Percentiles rank a stretch among this genome's conserved stretches.
Conservation (phyloP, 2,329 filamentous ascomycete genomes). For the Monosporascus sp. region DNA sequence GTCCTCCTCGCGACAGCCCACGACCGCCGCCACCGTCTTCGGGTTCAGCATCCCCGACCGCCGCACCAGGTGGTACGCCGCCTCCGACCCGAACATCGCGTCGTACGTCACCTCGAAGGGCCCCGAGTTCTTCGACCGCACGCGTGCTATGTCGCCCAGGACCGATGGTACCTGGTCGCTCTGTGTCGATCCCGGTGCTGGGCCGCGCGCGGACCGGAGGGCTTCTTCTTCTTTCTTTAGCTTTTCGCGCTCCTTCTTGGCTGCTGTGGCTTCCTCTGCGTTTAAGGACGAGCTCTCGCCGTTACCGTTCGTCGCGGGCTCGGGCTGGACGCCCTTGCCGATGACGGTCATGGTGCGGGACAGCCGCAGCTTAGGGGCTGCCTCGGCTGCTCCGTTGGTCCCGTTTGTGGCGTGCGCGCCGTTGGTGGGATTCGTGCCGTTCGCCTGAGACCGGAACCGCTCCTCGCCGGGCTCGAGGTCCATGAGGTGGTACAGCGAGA, state of each 20-base stretch:
- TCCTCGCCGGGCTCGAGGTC: conserved; percentile 27
- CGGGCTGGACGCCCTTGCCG: conserved; percentile 3
- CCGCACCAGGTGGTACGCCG: conserved; percentile 30
- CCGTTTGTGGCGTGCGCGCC: not conserved
- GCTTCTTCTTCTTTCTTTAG: conserved; percentile 1
- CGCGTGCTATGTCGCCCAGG: conserved; percentile 29
- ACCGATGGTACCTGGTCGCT: not conserved
- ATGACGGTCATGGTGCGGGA: conserved; percentile 9
- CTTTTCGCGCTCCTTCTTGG: not conserved
- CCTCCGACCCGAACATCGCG: conserved; percentile 37
- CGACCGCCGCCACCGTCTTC: conserved; percentile 27
- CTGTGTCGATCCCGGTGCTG: no score
- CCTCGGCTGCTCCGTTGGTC: conserved; percentile 4
- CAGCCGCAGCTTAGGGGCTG: conserved; percentile 5
- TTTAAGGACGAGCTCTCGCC: no score
- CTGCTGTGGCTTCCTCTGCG: not conserved
- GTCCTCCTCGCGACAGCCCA: conserved; percentile 19
- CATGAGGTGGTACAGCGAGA: conserved; percentile 46
- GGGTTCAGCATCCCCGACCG: conserved; percentile 28
- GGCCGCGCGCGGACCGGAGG: conserved; percentile 1
- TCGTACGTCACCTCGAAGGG: conserved; percentile 49
- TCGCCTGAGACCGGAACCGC: conserved; percentile 1
- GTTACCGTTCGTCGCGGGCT: no score
- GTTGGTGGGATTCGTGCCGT: not conserved
- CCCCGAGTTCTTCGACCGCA: conserved; percentile 46